Evolutionary conservation across 2,329 filamentous ascomycete species (phyloP).

Genomic region (Aspergillus sergii): DNA sequence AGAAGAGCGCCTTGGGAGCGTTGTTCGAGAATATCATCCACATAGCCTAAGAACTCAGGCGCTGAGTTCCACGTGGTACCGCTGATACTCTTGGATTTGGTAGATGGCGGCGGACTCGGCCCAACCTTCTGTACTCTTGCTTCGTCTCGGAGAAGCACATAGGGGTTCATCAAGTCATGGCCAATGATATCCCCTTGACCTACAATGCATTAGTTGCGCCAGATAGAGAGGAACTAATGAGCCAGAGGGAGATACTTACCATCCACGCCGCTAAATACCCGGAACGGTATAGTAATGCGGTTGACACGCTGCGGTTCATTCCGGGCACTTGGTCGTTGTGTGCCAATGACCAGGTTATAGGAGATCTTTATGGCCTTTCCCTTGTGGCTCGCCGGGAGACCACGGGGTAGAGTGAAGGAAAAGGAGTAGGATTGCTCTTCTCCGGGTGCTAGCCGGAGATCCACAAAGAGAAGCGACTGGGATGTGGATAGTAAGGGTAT

Average conservation of each 20-base stretch:
- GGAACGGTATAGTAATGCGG: slow-evolving; percentile 89
- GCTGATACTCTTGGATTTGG: slow-evolving; percentile 44
- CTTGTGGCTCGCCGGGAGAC: slow-evolving; percentile 86
- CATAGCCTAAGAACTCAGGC: slow-evolving; percentile 73
- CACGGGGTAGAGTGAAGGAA: slow-evolving; percentile 79
- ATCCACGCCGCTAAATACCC: slow-evolving; percentile 91
- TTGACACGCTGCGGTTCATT: slow-evolving; percentile 79
- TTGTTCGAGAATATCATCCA: slow-evolving; percentile 71
- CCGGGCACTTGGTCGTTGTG: slow-evolving; percentile 77
- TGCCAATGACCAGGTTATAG: slow-evolving; percentile 89
- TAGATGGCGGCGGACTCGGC: slow-evolving; percentile 34
- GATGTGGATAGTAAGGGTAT: slow-evolving; percentile 92
- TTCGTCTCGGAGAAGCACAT: slow-evolving; percentile 83
- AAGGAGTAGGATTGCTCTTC: slow-evolving; percentile 89
- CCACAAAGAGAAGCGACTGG: slow-evolving; percentile 94
- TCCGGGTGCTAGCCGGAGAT: slow-evolving; percentile 81
- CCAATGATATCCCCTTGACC: slow-evolving; percentile 81
- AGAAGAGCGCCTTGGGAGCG: slow-evolving; percentile 55
- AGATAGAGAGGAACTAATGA: background rate
- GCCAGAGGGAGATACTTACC: slow-evolving; percentile 43
- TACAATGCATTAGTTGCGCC: slow-evolving; percentile 32
- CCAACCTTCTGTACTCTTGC: slow-evolving; percentile 65
- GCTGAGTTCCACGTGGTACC: slow-evolving; percentile 51
- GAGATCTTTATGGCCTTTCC: slow-evolving; percentile 92
- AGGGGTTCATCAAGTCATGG: slow-evolving; percentile 92